Evolutionary conservation across 176 grass and related monocot species (phyloP), one percentile per base, ranked within the genome.

Genomic region (Hordeum vulgare): DNA sequence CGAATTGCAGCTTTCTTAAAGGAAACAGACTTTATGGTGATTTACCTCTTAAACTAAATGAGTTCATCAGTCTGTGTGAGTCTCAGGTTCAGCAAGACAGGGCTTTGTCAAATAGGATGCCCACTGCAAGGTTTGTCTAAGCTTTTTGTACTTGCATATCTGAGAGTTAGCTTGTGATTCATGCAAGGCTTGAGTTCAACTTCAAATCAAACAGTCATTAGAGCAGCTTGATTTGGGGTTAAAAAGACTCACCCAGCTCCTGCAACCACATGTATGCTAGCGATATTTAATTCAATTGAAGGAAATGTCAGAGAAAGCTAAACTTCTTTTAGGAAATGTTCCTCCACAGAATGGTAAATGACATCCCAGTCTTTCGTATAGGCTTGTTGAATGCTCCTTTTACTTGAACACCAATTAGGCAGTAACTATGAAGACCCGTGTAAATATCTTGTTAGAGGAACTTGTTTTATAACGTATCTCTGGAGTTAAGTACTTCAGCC

Each of bases 11-110:
- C 13, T 53, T 85, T 75, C 78, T 93, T 57, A 47, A 78, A 85
- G 85, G 81, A n/a, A 90, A 90, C 53, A 83, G 7, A 66, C 40
- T 88, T 90, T 66, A 56, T 64, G 56, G 88, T 17, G 18, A n/a
- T 56, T 74, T 58, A 34, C 76, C 82, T 36, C 17, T 56, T 74
- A 66, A 68, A 23, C 29, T 85, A 59, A 69, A 68, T 20, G 49
- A 85, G 21, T 34, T 73, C 37, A 82, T 71, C 27, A 80, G 51
- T 45, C 36, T 89, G 14, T 77, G 28, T 3, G 76, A 78, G 77
- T 53, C 73, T 41, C 70, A 74, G 77, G 29, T 65, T 65, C 34
- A 87, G 49, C 45, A 87, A 87, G 73, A 15, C 9, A 33, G 8
- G 69, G 20, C 31, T 68, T 73, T 34, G 36, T 81, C 80, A 86